A percentile compares a stretch with the other conserved stretches of the same genome.
These are phyloP conservation scores for Vicia villosa DNA, from an alignment of 306 rosid species.

Conservation along the genomic window DNA sequence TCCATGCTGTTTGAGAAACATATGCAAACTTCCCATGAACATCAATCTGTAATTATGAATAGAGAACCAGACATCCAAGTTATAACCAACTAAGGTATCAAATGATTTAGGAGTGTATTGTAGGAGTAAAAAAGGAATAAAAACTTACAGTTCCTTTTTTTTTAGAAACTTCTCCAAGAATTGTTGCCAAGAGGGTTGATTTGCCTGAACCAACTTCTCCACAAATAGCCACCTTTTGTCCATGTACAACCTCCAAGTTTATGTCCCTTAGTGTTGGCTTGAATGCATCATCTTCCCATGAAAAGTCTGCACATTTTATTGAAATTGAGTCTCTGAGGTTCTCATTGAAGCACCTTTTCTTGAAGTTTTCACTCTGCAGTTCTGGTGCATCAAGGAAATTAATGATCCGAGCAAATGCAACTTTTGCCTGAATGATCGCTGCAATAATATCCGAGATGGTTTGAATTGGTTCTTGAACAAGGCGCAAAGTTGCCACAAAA, in stretches of 20 bases:
- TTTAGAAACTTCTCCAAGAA: constrained; percentile 70
- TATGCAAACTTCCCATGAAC: constrained; percentile 75
- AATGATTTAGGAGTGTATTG: neutral
- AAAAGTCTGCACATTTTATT: constrained; percentile 56
- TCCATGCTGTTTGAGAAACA: constrained; percentile 93
- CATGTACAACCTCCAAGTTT: neutral
- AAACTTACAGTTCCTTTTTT: constrained; percentile 58
- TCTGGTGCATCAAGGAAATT: constrained; percentile 72
- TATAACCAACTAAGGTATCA: neutral
- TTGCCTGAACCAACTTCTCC: neutral
- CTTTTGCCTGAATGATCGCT: constrained; percentile 69
- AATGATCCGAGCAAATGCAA: constrained; percentile 60
- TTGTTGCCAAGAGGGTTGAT: constrained; percentile 57
- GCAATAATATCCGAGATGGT: constrained; percentile 61
- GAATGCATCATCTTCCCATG: constrained; percentile 54
- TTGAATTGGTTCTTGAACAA: constrained; percentile 70
- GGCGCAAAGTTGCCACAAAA: constrained; percentile 69
- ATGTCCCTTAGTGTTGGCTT: neutral
- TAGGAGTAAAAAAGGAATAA: neutral
- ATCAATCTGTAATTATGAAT: constrained; percentile 55
- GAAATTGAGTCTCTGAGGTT: constrained; percentile 37
- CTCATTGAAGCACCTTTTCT: constrained; percentile 28
- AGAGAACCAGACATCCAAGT: neutral
- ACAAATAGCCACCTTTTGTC: neutral
- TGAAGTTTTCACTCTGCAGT: constrained; percentile 43